Base-by-base conservation (phyloP, 345 rosid species). In the Melaleuca quinquenervia region DNA sequence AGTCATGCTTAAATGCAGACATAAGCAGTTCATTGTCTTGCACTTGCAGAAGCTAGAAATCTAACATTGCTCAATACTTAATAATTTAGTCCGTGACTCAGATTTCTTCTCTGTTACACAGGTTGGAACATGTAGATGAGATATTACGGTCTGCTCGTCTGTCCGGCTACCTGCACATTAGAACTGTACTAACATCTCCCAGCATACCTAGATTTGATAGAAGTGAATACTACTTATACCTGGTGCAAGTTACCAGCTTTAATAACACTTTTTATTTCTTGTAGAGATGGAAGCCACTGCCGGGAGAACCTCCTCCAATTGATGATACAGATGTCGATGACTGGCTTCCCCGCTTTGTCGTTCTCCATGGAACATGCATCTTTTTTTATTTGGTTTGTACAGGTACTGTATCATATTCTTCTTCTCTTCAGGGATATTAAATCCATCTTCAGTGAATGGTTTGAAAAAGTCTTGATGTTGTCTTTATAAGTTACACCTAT, bases 271-370 rank as follows among this genome's bases (percentile, higher is more conserved):
- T 49, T 50, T 29, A 2, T 83, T 24, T 86, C 41, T 18, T 74
- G 84, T 86, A 97, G 99, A 94, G 99, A 88, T 97, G 99, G 98
- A 90, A 93, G 85, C 98, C 99, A 84, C 91, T 97, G 45, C 99
- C 98, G 0, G 99, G 98, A 87, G 99, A 97, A 89, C 98, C 96
- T 85, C 95, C 96, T 32, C 98, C 98, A 10, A 41, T 96, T 86
- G 99, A 97, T 82, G 99, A 97, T 91, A 85, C 91, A 9, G 99
- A 97, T 32, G 98, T 97, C 62, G 98, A 97, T 82, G 99, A 97
- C 86, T 97, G 99, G 99, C 98, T 97, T 89, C 98, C 98, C 52
- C 94, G 99, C 49, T 97, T 97, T 36, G 92, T 94, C 84, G 99
- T 97, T 82, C 98, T 97, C 89, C 98, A 97, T 8, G 99, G 99